A percentile compares a stretch with the other conserved stretches of the same genome.
Evolutionary conservation across 495 filamentous ascomycete species (phyloP).

Genomic region (Xylaria curta): DNA sequence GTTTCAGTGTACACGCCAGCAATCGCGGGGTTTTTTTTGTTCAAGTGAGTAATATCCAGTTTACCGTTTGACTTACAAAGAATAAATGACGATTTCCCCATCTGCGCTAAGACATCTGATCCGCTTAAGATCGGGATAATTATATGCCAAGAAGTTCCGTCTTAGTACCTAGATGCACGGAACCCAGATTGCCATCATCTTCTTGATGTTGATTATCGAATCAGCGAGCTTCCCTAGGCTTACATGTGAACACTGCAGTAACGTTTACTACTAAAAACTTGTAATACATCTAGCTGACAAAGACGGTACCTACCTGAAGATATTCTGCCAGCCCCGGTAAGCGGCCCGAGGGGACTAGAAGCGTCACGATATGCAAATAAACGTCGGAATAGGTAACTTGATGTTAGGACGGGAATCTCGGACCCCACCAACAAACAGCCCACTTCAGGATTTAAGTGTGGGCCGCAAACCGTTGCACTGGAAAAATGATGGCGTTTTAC

Average conservation of each 20-base stretch:
- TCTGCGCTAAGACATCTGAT: background rate
- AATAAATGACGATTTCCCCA: background rate
- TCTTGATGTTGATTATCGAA: background rate
- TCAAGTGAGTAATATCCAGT: background rate
- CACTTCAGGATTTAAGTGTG: constrained; percentile 7
- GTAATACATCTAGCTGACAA: background rate
- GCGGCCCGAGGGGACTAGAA: background rate
- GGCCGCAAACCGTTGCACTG: background rate
- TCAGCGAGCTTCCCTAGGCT: background rate
- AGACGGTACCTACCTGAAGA: background rate
- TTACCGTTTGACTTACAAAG: constrained; percentile 6
- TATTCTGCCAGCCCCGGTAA: background rate
- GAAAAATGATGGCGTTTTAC: background rate
- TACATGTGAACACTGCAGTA: background rate
- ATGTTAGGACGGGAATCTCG: background rate
- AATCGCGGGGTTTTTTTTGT: background rate
- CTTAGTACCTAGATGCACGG: background rate
- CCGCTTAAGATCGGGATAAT: constrained; percentile 22
- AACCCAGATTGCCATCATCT: background rate
- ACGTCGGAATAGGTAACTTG: background rate
- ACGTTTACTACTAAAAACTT: background rate
- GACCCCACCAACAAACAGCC: constrained; percentile 18
- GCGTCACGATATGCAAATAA: background rate
- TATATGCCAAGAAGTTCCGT: background rate
- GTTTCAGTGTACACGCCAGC: background rate